Percentiles rank a stretch among this genome's conserved stretches.
phyloP scores from a whole-genome alignment of 192 early-diverging fungal species.

The Obelidium mucronatum region DNA sequence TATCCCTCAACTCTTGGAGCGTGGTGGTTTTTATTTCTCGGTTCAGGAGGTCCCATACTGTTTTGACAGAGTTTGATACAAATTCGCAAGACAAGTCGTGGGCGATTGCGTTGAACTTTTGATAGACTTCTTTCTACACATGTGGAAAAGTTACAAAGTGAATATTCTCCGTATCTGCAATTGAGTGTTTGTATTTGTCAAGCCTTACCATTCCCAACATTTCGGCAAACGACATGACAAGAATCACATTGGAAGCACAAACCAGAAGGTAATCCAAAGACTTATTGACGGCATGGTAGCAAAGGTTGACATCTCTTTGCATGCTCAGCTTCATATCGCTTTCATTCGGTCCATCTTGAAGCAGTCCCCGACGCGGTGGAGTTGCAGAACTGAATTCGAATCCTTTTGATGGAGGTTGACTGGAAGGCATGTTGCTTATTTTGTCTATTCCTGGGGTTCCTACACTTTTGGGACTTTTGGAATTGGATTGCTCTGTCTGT shows the following conservation, averaged over 20 bases:
- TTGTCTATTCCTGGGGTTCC: background rate
- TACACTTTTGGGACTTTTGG: background rate
- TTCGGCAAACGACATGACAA: slow-evolving; percentile 58
- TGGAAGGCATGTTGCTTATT: background rate
- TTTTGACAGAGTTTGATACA: slow-evolving; percentile 65
- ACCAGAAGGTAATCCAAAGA: slow-evolving; percentile 62
- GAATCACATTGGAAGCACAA: slow-evolving; percentile 48
- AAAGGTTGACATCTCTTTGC: slow-evolving; percentile 54
- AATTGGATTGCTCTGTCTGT: background rate
- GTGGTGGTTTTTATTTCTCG: slow-evolving; percentile 52
- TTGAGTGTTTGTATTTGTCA: too few species aligned
- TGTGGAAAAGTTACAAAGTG: too few species aligned
- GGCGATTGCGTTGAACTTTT: slow-evolving; percentile 47
- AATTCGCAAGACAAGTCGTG: slow-evolving; percentile 62
- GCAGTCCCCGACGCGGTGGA: slow-evolving; percentile 33
- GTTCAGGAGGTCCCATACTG: slow-evolving; percentile 64
- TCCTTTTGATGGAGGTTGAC: slow-evolving; percentile 23
- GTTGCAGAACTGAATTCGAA: slow-evolving; percentile 15
- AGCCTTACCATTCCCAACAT: slow-evolving; percentile 39
- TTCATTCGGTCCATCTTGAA: slow-evolving; percentile 39
- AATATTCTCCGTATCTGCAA: too few species aligned
- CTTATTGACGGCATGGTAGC: slow-evolving; percentile 56
- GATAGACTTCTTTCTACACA: slow-evolving; percentile 46
- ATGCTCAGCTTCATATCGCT: slow-evolving; percentile 38
- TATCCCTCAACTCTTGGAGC: slow-evolving; percentile 54